Conservation (phyloP, 2,329 filamentous ascomycete genomes). For the Colletotrichum shisoi region DNA sequence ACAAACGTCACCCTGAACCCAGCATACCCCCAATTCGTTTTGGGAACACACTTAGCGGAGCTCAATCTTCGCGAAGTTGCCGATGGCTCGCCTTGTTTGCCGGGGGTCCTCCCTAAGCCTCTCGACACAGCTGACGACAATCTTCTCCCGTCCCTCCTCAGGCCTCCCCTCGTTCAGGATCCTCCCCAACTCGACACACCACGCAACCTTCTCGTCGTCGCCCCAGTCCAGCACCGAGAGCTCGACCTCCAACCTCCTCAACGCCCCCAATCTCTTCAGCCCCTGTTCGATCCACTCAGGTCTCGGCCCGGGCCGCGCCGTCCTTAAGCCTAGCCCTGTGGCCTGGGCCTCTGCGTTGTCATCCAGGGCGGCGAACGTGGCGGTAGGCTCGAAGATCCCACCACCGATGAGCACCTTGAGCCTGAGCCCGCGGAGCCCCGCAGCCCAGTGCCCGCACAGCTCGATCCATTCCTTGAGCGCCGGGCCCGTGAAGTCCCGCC, state of each 20-base stretch:
- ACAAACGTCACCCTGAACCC: conserved; percentile 1
- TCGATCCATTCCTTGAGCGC: conserved; percentile 48
- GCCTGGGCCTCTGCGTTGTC: conserved; percentile 39
- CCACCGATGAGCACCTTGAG: conserved; percentile 50
- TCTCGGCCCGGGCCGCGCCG: conserved; percentile 32
- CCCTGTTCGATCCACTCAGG: conserved; percentile 48
- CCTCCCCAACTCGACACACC: conserved; percentile 48
- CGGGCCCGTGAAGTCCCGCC: conserved; percentile 48
- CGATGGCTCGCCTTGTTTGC: conserved; percentile 12
- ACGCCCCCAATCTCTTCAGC: conserved; percentile 45
- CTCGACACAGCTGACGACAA: conserved; percentile 45
- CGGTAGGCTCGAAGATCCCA: conserved; percentile 39
- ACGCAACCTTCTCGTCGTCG: conserved; percentile 47
- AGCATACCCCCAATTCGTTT: neutral
- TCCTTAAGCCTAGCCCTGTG: conserved; percentile 30
- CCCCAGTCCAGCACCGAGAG: conserved; percentile 48
- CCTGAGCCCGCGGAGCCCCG: conserved; percentile 51
- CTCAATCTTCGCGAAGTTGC: conserved; percentile 5
- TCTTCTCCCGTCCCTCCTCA: conserved; percentile 25
- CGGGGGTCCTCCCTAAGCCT: conserved; percentile 29
- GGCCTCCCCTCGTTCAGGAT: conserved; percentile 42
- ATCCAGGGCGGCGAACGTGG: conserved; percentile 31
- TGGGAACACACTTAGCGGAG: neutral
- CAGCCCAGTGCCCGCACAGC: conserved; percentile 50
- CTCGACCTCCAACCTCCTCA: conserved; percentile 55